phyloP scores from a whole-genome alignment of 2,329 filamentous ascomycete species.

The Phialophora tarda region DNA sequence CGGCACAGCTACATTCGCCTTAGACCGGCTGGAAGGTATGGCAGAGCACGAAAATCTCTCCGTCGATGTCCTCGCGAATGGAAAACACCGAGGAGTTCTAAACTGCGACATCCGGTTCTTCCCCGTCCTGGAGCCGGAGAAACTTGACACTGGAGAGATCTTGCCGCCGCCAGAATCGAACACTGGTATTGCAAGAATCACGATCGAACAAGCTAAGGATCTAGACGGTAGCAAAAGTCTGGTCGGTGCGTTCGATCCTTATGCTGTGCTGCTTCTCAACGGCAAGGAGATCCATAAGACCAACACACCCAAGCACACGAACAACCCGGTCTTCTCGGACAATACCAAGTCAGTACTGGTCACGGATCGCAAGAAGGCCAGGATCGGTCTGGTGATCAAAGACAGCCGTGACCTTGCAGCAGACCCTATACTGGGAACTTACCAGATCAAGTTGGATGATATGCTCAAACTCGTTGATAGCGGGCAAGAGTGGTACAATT shows the following conservation, averaged over 20 bases:
- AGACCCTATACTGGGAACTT: slow-evolving; percentile 86
- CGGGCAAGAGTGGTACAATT: slow-evolving; percentile 94
- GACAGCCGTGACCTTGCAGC: slow-evolving; percentile 85
- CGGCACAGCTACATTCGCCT: slow-evolving; percentile 79
- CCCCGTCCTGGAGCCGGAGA: slow-evolving; percentile 78
- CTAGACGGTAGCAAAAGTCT: slow-evolving; percentile 91
- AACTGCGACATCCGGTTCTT: slow-evolving; percentile 90
- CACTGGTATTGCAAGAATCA: slow-evolving; percentile 92
- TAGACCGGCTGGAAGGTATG: slow-evolving; percentile 80
- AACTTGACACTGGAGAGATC: slow-evolving; percentile 74
- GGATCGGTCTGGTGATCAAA: slow-evolving; percentile 90
- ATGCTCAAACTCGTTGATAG: slow-evolving; percentile 89
- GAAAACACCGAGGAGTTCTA: slow-evolving; percentile 80
- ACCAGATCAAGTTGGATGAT: slow-evolving; percentile 94
- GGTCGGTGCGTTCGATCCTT: slow-evolving; percentile 88
- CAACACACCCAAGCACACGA: slow-evolving; percentile 93
- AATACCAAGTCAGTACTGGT: slow-evolving; percentile 93
- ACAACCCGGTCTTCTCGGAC: slow-evolving; percentile 95
- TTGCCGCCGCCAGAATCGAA: slow-evolving; percentile 86
- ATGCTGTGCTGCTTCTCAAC: slow-evolving; percentile 85
- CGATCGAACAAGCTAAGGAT: slow-evolving; percentile 94
- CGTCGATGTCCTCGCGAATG: slow-evolving; percentile 81
- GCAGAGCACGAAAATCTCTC: slow-evolving; percentile 81
- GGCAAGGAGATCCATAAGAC: slow-evolving; percentile 88
- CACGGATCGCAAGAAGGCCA: slow-evolving; percentile 88